phyloP scores from a whole-genome alignment of 192 early-diverging fungal species.

The Linnemannia elongata region DNA sequence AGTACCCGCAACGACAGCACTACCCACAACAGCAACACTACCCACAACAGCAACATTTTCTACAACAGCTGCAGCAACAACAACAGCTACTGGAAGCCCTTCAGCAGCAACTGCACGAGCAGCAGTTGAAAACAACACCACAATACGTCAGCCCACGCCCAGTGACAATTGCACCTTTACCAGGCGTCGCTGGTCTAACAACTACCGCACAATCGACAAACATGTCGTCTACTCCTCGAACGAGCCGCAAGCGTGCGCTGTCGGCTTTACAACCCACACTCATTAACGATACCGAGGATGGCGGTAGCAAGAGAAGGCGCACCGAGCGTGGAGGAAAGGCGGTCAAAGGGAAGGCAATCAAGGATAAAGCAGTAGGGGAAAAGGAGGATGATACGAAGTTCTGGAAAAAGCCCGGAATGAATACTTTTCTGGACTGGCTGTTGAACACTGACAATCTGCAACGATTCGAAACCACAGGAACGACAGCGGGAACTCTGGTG shows the following conservation, averaged over 20 bases:
- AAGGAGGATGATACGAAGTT: constrained; percentile 1
- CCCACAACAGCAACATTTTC: not conserved
- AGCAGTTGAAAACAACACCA: too few relatives aligned
- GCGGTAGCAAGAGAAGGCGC: not conserved
- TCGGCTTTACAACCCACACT: not conserved
- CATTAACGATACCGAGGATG: not conserved
- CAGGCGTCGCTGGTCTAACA: not conserved
- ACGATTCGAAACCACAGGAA: constrained; percentile 1
- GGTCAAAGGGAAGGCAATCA: not conserved
- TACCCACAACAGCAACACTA: not conserved
- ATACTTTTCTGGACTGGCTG: constrained; percentile 5
- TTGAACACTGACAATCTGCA: not conserved
- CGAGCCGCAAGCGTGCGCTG: not conserved
- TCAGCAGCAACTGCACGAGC: not conserved
- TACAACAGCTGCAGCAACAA: not conserved
- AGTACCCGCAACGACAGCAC: not conserved
- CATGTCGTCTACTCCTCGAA: constrained; percentile 2
- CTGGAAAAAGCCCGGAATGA: not conserved
- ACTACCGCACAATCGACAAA: not conserved
- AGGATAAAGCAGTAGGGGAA: not conserved
- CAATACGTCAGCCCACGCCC: not conserved
- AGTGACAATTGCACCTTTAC: not conserved
- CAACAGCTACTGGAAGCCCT: not conserved
- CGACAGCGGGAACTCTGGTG: not conserved
- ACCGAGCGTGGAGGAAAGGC: not conserved